Percentiles rank a stretch among this genome's conserved stretches.
Conservation (phyloP, 176 grass and related monocot genomes). For the Cenchrus americanus region DNA sequence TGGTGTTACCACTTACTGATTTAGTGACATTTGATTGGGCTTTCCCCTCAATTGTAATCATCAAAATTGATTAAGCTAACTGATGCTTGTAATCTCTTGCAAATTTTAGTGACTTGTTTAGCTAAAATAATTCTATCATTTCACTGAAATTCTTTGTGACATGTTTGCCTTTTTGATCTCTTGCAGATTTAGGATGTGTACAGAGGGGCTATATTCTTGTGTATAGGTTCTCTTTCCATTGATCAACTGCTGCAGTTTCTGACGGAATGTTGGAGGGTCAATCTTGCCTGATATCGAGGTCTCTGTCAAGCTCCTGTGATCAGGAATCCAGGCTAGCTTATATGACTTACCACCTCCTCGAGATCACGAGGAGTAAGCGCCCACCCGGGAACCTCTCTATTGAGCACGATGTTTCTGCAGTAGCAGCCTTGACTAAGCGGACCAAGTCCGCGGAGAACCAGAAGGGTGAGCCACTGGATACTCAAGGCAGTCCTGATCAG, state of each 20-base stretch:
- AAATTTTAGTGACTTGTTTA: slow-evolving; percentile 16
- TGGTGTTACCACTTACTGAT: slow-evolving; percentile 7
- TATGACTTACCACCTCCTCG: slow-evolving; percentile 88
- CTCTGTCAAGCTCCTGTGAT: slow-evolving; percentile 64
- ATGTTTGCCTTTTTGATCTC: slow-evolving; percentile 25
- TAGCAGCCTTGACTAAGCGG: slow-evolving; percentile 35
- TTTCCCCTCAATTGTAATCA: slow-evolving; percentile 23
- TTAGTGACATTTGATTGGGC: neutral
- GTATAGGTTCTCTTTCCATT: slow-evolving; percentile 29
- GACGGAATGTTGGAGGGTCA: slow-evolving; percentile 81
- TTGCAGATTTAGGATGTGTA: slow-evolving; percentile 45
- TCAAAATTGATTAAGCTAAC: slow-evolving; percentile 4
- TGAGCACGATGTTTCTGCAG: slow-evolving; percentile 39
- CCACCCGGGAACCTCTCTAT: slow-evolving; percentile 27
- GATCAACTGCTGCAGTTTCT: slow-evolving; percentile 29
- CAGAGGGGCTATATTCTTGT: slow-evolving; percentile 33
- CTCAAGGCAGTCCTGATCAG: slow-evolving; percentile 49
- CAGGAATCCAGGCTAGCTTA: slow-evolving; percentile 77
- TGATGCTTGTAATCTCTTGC: slow-evolving; percentile 35
- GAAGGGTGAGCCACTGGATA: slow-evolving; percentile 34
- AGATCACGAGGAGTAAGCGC: slow-evolving; percentile 82
- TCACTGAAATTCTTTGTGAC: slow-evolving; percentile 26
- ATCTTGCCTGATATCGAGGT: slow-evolving; percentile 82
- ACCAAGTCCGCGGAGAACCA: slow-evolving; percentile 33
- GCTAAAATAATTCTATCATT: neutral